phyloP scores from a whole-genome alignment of 176 grass and related monocot genomes.

The Urochloa ruziziensis region DNA sequence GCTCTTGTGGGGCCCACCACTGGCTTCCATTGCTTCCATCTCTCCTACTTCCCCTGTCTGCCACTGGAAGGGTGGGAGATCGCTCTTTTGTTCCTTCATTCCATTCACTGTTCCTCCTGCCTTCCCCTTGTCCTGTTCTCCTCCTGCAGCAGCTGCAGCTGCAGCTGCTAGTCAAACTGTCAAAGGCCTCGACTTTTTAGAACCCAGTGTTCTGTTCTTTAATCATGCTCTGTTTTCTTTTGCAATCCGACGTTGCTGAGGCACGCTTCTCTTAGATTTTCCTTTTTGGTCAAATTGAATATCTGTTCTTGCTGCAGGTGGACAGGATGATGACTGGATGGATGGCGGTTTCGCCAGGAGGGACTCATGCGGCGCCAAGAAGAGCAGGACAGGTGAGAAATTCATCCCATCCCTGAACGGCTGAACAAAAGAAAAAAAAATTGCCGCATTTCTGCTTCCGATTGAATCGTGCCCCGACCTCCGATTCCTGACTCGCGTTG shows the following conservation, averaged over 20 bases:
- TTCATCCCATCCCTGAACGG: no score
- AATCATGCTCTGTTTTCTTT: slow-evolving; percentile 6
- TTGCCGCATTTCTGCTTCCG: not conserved
- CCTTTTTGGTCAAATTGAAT: slow-evolving; percentile 1
- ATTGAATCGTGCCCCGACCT: not conserved
- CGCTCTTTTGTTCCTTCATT: slow-evolving; percentile 45
- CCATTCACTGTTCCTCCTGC: slow-evolving; percentile 17
- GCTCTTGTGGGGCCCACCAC: slow-evolving; percentile 24
- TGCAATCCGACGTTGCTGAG: no score
- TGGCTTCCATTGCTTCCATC: slow-evolving; percentile 14
- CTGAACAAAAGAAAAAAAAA: not conserved
- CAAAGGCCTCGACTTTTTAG: slow-evolving; percentile 35
- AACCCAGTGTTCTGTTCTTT: not conserved
- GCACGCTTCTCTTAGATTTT: not conserved
- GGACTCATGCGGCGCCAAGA: slow-evolving; percentile 69
- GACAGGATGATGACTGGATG: slow-evolving; percentile 70
- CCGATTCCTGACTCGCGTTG: slow-evolving; percentile 15
- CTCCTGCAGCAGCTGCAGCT: not conserved
- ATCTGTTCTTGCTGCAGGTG: slow-evolving; percentile 32
- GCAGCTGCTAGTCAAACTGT: slow-evolving; percentile 35
- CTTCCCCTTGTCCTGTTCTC: slow-evolving; percentile 30
- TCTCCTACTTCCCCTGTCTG: slow-evolving; percentile 31
- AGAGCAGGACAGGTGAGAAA: slow-evolving; percentile 71
- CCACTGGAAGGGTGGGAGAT: slow-evolving; percentile 34
- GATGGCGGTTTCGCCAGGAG: slow-evolving; percentile 60